phyloP scores from a whole-genome alignment of 2,329 filamentous ascomycete genomes.

The Orbilia quercus region DNA sequence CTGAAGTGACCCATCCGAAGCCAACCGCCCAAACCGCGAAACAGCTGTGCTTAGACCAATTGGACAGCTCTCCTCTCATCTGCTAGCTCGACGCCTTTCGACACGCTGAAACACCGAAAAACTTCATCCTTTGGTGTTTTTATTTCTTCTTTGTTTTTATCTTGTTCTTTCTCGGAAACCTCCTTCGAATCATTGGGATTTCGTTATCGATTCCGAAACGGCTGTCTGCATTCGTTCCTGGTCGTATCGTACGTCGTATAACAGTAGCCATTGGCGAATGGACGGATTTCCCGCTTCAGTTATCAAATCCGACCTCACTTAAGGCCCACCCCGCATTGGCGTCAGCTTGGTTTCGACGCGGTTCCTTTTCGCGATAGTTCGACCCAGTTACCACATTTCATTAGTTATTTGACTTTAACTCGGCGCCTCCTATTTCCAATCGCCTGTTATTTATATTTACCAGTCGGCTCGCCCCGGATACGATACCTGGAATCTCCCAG shows the following conservation, averaged over 20 bases:
- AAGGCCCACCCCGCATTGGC: constrained; percentile 30
- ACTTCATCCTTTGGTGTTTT: neutral
- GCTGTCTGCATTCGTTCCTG: neutral
- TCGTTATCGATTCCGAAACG: no score
- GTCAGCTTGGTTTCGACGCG: constrained; percentile 22
- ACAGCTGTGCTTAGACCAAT: constrained; percentile 7
- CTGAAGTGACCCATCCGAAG: constrained; percentile 31
- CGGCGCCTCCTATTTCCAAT: no score
- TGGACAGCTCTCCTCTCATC: constrained; percentile 8
- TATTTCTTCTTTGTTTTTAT: neutral
- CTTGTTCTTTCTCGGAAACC: no score
- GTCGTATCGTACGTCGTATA: neutral
- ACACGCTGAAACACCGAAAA: constrained; percentile 19
- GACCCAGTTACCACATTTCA: neutral
- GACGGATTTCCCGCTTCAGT: constrained; percentile 18
- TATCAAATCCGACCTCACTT: constrained; percentile 9
- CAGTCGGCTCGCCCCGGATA: neutral
- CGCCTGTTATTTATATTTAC: constrained; percentile 16
- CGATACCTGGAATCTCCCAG: neutral
- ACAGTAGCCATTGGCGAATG: constrained; percentile 23
- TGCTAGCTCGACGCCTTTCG: neutral
- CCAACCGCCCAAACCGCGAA: neutral
- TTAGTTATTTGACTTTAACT: neutral
- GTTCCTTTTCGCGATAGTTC: constrained; percentile 36
- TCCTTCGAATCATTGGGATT: neutral